Evolutionary conservation across 305 asterid genomes (phyloP).

Genomic region (Plantago rigida): DNA sequence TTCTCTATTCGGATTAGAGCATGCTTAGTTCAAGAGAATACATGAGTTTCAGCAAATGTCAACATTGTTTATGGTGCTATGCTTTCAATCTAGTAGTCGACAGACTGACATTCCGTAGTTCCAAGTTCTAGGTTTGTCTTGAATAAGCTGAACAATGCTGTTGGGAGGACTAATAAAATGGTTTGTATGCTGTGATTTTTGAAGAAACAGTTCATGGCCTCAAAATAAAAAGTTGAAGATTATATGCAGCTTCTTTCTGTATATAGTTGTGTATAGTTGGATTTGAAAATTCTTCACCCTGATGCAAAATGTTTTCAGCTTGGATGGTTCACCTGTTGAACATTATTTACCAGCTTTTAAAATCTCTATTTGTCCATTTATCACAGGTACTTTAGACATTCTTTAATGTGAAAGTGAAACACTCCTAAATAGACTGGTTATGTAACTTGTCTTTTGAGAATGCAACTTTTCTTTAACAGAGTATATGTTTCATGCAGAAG

Average conservation of each 20-base stretch:
- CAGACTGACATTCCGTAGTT: not conserved
- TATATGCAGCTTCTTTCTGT: not conserved
- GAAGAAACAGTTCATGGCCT: not conserved
- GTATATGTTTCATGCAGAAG: too few relatives aligned
- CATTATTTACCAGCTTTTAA: not conserved
- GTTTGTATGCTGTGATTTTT: too few relatives aligned
- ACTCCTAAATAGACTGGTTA: too few relatives aligned
- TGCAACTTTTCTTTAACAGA: too few relatives aligned
- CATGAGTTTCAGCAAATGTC: not conserved
- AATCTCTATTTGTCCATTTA: too few relatives aligned
- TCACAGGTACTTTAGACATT: too few relatives aligned
- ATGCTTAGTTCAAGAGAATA: not conserved
- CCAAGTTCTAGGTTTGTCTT: not conserved
- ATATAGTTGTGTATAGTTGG: not conserved
- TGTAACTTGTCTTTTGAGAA: too few relatives aligned
- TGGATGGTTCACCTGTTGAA: not conserved
- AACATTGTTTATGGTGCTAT: not conserved
- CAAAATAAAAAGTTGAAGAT: not conserved
- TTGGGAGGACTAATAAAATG: not conserved
- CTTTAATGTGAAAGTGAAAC: too few relatives aligned
- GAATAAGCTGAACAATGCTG: not conserved
- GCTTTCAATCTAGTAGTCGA: not conserved
- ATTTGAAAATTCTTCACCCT: not conserved
- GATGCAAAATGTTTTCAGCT: not conserved
- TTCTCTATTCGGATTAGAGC: too few relatives aligned